Evolutionary conservation across 2,329 filamentous ascomycete genomes (phyloP).

Genomic region (Xylariales sp.): DNA sequence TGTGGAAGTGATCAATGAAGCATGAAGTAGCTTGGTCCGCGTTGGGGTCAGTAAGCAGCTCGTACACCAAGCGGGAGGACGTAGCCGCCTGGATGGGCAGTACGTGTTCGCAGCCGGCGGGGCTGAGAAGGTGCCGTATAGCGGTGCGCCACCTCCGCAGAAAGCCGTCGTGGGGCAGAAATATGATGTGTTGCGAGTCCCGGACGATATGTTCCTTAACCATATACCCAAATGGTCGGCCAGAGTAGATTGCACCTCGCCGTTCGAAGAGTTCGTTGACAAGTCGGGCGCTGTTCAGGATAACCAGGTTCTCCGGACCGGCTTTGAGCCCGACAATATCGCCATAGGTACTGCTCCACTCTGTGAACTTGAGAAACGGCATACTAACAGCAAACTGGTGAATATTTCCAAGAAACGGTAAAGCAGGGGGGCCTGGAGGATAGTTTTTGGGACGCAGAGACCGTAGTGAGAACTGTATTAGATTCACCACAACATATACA

Average conservation of each 20-base stretch:
- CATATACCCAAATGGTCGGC: slow-evolving; percentile 5
- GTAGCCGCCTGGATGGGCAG: slow-evolving; percentile 6
- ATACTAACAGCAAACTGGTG: slow-evolving; percentile 6
- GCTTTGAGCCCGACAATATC: slow-evolving; percentile 10
- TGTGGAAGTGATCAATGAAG: slow-evolving; percentile 1
- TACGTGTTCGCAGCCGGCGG: not conserved
- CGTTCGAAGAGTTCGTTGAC: slow-evolving; percentile 9
- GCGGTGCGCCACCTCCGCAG: slow-evolving; percentile 5
- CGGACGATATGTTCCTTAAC: slow-evolving; percentile 7
- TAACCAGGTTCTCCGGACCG: slow-evolving; percentile 8
- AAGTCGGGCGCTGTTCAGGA: slow-evolving; percentile 7
- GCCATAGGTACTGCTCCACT: slow-evolving; percentile 6
- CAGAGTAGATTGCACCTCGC: slow-evolving; percentile 8
- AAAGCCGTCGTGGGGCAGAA: slow-evolving; percentile 4
- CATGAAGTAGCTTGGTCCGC: not conserved
- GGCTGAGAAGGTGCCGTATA: slow-evolving; percentile 3
- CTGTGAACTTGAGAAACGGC: slow-evolving; percentile 6
- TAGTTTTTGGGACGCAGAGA: no score
- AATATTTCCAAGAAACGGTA: slow-evolving; percentile 1
- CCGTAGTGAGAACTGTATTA: no score
- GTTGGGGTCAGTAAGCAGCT: not conserved
- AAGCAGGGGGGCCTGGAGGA: no score
- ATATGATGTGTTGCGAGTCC: slow-evolving; percentile 5
- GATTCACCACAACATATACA: no score
- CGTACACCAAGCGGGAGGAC: slow-evolving; percentile 1